phyloP scores from a whole-genome alignment of 2,329 filamentous ascomycete species.

The Aspergillus brunneoviolaceus region DNA sequence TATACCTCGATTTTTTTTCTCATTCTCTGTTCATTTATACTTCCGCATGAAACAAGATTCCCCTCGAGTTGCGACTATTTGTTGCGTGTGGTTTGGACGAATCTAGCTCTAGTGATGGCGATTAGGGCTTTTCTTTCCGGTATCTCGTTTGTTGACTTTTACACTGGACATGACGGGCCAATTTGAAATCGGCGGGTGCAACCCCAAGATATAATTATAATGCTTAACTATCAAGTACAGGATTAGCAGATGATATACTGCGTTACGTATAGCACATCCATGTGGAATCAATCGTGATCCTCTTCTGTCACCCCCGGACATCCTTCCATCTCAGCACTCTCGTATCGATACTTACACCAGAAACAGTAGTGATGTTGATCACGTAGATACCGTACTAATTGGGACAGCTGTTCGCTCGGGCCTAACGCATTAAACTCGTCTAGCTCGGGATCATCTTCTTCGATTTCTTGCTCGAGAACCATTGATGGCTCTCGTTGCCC shows the following conservation, averaged over 20 bases:
- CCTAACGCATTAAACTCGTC: constrained; percentile 74
- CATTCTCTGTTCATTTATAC: constrained; percentile 2
- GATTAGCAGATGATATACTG: constrained; percentile 6
- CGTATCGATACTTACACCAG: constrained; percentile 88
- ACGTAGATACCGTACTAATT: constrained; percentile 68
- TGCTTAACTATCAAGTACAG: constrained; percentile 12
- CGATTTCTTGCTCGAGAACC: constrained; percentile 55
- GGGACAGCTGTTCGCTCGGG: constrained; percentile 63
- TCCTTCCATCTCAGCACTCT: constrained; percentile 70
- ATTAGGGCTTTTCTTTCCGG: background rate
- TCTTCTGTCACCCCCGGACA: constrained; percentile 88
- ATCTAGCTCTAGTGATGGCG: background rate
- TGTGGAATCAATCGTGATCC: constrained; percentile 62
- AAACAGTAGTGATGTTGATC: constrained; percentile 81
- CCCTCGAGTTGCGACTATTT: background rate
- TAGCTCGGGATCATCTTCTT: constrained; percentile 75
- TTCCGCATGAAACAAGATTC: background rate
- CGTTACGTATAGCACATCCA: constrained; percentile 1
- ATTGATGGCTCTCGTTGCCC: constrained; percentile 48
- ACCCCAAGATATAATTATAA: background rate
- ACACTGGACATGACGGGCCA: background rate
- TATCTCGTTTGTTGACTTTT: background rate
- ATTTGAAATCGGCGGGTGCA: background rate
- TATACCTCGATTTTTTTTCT: background rate
- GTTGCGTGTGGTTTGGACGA: background rate